phyloP scores from a whole-genome alignment of 768 basidiomycete genomes.

The Pleurotus citrinopileatus region DNA sequence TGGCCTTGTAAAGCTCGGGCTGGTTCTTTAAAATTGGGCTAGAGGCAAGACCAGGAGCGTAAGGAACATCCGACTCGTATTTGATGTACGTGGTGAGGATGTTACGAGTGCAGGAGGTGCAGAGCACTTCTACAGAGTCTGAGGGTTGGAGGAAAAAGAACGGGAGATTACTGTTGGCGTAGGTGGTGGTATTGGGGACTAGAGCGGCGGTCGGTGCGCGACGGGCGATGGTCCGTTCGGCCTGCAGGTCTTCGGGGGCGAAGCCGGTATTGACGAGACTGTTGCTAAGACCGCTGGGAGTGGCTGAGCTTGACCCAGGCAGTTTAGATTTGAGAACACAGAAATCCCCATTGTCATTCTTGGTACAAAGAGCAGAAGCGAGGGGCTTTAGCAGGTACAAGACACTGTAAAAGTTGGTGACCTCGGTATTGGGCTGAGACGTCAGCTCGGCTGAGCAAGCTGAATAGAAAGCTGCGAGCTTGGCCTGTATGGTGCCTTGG shows the following conservation, averaged over 20 bases:
- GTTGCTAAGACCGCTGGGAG: conserved; percentile 7
- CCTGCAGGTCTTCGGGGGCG: not conserved
- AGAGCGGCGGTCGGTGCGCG: conserved; percentile 28
- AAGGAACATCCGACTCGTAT: conserved; percentile 70
- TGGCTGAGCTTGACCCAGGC: not conserved
- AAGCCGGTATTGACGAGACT: not conserved
- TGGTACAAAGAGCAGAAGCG: conserved; percentile 66
- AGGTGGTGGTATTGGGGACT: conserved; percentile 58
- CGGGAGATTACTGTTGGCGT: conserved; percentile 57
- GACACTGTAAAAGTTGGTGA: conserved; percentile 73
- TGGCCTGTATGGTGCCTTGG: conserved; percentile 50
- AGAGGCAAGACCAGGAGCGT: conserved; percentile 67
- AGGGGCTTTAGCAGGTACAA: conserved; percentile 73
- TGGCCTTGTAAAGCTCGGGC: conserved; percentile 55
- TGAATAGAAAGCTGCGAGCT: conserved; percentile 67
- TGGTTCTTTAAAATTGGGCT: conserved; percentile 70
- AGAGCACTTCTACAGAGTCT: conserved; percentile 52
- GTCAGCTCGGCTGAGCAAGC: conserved; percentile 74
- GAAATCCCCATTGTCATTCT: conserved; percentile 66
- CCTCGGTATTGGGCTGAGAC: conserved; percentile 38
- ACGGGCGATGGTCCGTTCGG: conserved; percentile 12
- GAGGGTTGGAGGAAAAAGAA: conserved; percentile 75
- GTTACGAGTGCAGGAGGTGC: conserved; percentile 79
- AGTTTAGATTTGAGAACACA: conserved; percentile 45
- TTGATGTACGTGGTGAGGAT: conserved; percentile 74